These are phyloP conservation scores for Basipetospora chlamydospora DNA, from an alignment of 2,329 filamentous ascomycete genomes.

Conservation along the genomic window DNA sequence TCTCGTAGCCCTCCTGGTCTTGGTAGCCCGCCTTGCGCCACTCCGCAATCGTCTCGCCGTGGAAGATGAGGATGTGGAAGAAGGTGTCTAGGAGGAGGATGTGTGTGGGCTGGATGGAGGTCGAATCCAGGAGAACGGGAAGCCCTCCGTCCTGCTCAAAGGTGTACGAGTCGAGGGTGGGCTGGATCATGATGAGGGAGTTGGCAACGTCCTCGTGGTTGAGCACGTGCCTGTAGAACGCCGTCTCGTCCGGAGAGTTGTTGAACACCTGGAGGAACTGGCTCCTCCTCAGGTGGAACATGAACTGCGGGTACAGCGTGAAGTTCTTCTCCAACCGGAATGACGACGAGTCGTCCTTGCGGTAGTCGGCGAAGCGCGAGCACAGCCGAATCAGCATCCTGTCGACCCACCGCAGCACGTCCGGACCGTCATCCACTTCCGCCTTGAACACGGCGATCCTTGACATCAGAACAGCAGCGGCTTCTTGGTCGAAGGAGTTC, in stretches of 20 bases:
- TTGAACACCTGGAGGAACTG: conserved; percentile 99
- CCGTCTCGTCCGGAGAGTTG: conserved; percentile 96
- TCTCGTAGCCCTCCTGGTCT: conserved; percentile 95
- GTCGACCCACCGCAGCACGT: conserved; percentile 95
- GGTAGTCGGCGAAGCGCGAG: conserved; percentile 92
- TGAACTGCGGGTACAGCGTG: conserved; percentile 96
- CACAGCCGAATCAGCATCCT: conserved; percentile 95
- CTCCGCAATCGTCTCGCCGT: conserved; percentile 93
- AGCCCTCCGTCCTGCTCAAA: conserved; percentile 89
- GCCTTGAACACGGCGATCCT: conserved; percentile 98
- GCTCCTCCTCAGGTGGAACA: conserved; percentile 95
- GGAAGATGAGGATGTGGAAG: conserved; percentile 99
- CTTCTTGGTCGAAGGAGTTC: conserved; percentile 96
- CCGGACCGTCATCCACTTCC: conserved; percentile 95
- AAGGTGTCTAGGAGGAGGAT: conserved; percentile 93
- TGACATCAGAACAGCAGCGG: conserved; percentile 96
- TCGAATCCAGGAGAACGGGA: conserved; percentile 90
- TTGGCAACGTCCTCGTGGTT: conserved; percentile 97
- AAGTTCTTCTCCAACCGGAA: conserved; percentile 99
- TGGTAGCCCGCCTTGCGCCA: conserved; percentile 98
- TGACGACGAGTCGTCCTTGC: conserved; percentile 94
- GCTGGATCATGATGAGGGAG: conserved; percentile 97
- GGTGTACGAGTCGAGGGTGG: conserved; percentile 91
- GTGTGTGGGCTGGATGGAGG: conserved; percentile 87
- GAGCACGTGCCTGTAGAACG: conserved; percentile 94